These are phyloP conservation scores for Dimocarpus longan DNA, from an alignment of 345 rosid genomes.

Conservation along the genomic window DNA sequence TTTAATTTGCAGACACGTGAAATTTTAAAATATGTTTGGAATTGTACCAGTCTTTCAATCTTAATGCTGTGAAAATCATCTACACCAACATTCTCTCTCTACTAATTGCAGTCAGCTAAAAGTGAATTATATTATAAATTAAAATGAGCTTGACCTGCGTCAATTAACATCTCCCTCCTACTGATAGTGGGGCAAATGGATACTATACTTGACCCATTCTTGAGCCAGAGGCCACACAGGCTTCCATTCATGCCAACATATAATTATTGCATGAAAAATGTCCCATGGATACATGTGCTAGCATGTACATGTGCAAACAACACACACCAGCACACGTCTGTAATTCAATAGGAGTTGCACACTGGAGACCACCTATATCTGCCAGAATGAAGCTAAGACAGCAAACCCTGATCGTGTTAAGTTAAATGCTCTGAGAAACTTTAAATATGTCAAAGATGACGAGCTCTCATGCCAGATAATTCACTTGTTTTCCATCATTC, in stretches of 20 bases:
- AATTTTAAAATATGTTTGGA: constrained; percentile 1
- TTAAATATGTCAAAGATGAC: constrained; percentile 14
- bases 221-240: neutral
- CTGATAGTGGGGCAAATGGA: neutral
- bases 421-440: constrained; percentile 2
- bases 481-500: neutral
- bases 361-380: constrained; percentile 19
- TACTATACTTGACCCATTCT: neutral
- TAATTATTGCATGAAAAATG: neutral
- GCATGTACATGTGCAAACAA: neutral
- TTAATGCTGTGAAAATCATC: neutral
- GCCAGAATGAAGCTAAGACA: constrained; percentile 21
- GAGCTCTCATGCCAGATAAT: constrained; percentile 15
- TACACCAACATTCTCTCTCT: neutral
- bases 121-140: neutral
- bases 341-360: constrained; percentile 13
- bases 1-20: neutral
- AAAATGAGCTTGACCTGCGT: neutral
- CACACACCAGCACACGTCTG: neutral
- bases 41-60: constrained; percentile 2
- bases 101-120: neutral
- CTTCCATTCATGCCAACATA: neutral
- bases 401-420: constrained; percentile 8
- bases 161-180: neutral
- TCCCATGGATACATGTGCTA: constrained; percentile 8